phyloP scores from a whole-genome alignment of 2,329 filamentous ascomycete genomes.

The Annulohypoxylon truncatum region DNA sequence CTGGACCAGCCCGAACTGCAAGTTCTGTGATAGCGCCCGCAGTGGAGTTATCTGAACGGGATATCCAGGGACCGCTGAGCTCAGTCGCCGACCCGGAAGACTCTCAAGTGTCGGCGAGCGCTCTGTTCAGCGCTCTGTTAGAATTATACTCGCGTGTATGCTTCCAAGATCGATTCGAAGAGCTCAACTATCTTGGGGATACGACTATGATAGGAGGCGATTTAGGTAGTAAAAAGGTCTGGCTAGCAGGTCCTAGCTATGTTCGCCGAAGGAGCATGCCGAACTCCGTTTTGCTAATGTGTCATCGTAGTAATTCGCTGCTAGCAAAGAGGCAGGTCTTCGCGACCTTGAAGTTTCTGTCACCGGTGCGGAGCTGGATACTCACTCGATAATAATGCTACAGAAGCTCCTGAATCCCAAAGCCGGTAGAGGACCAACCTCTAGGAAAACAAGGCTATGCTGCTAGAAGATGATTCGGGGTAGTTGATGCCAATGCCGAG shows the following conservation, averaged over 20 bases:
- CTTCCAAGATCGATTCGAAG: conserved; percentile 15
- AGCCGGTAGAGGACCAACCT: conserved; percentile 3
- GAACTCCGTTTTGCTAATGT: conserved; percentile 3
- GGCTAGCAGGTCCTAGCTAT: neutral
- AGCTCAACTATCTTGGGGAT: conserved; percentile 5
- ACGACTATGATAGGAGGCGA: neutral
- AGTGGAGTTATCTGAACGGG: conserved; percentile 16
- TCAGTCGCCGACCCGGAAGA: conserved; percentile 17
- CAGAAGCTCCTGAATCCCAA: neutral
- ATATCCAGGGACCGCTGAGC: conserved; percentile 16
- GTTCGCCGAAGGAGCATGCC: neutral
- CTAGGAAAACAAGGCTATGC: neutral
- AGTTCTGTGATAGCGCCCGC: conserved; percentile 18
- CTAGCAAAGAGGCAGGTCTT: neutral
- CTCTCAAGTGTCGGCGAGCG: conserved; percentile 12
- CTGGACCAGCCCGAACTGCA: conserved; percentile 21
- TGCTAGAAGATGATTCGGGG: conserved; percentile 3
- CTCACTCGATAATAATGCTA: neutral
- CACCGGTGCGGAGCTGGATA: neutral
- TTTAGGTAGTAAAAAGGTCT: neutral
- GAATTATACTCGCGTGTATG: neutral
- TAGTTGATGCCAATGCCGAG: neutral
- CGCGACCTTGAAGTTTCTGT: neutral
- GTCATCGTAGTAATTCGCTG: conserved; percentile 1
- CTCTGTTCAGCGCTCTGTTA: conserved; percentile 22